phyloP scores from a whole-genome alignment of 2,329 filamentous ascomycete species.

The Escovopsis sp. region DNA sequence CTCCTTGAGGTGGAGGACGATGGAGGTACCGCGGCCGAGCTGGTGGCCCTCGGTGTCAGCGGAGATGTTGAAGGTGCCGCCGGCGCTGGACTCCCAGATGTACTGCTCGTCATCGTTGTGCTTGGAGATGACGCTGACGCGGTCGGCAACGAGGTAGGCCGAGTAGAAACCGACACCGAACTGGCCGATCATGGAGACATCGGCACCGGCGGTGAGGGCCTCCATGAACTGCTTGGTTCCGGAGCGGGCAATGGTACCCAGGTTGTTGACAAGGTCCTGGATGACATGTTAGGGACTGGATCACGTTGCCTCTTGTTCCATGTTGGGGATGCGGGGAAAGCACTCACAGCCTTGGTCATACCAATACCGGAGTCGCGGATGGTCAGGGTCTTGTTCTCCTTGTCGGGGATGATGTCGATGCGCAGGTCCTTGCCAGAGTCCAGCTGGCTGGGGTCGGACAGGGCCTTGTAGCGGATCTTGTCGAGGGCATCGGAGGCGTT shows the following conservation, averaged over 20 bases:
- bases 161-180: conserved; percentile 99
- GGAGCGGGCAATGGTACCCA: conserved; percentile 97
- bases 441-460: conserved; percentile 94
- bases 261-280: conserved; percentile 97
- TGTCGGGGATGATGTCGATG: conserved; percentile 97
- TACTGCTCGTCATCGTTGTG: conserved; percentile 99
- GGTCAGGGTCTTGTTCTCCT: conserved; percentile 93
- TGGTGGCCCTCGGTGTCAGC: conserved; percentile 83
- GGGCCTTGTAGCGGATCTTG: conserved; percentile 98
- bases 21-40: conserved; percentile 90
- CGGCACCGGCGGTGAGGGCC: conserved; percentile 91
- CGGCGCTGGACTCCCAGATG: conserved; percentile 95
- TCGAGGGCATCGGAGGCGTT: conserved; percentile 98
- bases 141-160: conserved; percentile 96
- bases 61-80: conserved; percentile 89
- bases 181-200: conserved; percentile 99
- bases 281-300: neutral
- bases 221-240: conserved; percentile 99
- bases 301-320: too few species aligned
- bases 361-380: conserved; percentile 97
- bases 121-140: conserved; percentile 91
- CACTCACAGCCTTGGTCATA: conserved; percentile 98
- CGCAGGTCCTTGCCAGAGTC: conserved; percentile 95
- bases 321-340: neutral
- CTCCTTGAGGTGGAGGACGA: conserved; percentile 98